Conservation (phyloP, 2,329 filamentous ascomycete species). For the Colletotrichum musae region DNA sequence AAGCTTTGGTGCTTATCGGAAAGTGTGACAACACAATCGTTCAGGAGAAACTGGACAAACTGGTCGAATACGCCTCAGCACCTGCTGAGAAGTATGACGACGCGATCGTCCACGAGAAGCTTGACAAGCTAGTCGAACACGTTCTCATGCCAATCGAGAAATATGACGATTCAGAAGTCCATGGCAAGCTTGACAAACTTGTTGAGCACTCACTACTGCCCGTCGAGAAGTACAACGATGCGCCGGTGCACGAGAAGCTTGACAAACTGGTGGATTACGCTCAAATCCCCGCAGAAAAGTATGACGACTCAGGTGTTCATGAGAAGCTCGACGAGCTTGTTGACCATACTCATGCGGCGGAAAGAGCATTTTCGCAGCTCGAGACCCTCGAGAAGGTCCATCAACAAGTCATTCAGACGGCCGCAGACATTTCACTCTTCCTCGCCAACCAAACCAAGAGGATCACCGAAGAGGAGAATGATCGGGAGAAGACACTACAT, state of each 20-base stretch:
- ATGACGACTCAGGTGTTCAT: conserved; percentile 46
- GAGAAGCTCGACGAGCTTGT: conserved; percentile 62
- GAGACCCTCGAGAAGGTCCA: conserved; percentile 91
- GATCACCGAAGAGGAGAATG: conserved; percentile 83
- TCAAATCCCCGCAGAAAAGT: conserved; percentile 38
- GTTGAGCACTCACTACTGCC: conserved; percentile 33
- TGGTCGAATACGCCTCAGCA: conserved; percentile 45
- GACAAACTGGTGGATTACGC: conserved; percentile 52
- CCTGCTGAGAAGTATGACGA: conserved; percentile 46
- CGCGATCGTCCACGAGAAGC: conserved; percentile 46
- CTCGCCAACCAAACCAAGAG: conserved; percentile 82
- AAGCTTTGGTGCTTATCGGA: conserved; percentile 58
- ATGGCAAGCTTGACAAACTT: conserved; percentile 30
- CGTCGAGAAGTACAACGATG: conserved; percentile 44
- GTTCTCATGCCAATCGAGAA: conserved; percentile 49
- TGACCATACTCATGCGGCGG: conserved; percentile 75
- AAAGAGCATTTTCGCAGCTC: conserved; percentile 81
- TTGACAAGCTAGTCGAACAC: conserved; percentile 67
- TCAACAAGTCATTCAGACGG: conserved; percentile 86
- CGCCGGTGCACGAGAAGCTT: conserved; percentile 47
- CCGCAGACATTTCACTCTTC: conserved; percentile 87
- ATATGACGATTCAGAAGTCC: conserved; percentile 22
- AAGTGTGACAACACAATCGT: conserved; percentile 57
- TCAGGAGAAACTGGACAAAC: conserved; percentile 72
- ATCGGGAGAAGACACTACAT: conserved; percentile 83